Percentiles rank a stretch among this genome's conserved stretches.
These are phyloP conservation scores for Gentiana dahurica DNA, from an alignment of 257 asterid genomes.

Conservation along the genomic window DNA sequence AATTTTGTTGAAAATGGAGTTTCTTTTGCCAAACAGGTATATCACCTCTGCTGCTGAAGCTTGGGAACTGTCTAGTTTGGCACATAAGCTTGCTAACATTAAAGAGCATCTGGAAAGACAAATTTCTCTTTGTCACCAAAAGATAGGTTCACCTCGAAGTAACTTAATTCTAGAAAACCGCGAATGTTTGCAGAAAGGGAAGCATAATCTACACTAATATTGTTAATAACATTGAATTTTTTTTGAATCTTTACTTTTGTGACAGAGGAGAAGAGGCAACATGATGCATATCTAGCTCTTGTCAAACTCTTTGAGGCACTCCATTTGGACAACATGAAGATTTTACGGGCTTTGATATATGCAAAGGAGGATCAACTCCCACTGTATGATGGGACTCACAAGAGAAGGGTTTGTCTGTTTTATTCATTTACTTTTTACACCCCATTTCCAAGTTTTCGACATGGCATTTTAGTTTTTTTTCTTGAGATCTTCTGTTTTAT, in stretches of 20 bases:
- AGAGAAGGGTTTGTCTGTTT: conserved; percentile 15
- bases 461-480: background rate
- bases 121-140: conserved; percentile 5
- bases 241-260: no score
- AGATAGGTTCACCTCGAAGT: conserved; percentile 10
- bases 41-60: conserved; percentile 14
- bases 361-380: conserved; percentile 25
- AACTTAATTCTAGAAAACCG: background rate
- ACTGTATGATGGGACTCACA: conserved; percentile 21
- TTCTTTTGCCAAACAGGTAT: conserved; percentile 2
- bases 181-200: no score
- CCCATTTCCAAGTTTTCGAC: background rate
- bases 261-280: conserved; percentile 21
- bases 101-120: conserved; percentile 16
- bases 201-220: no score
- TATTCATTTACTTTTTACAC: background rate
- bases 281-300: conserved; percentile 14
- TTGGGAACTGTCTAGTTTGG: conserved; percentile 24
- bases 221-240: no score
- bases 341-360: conserved; percentile 18
- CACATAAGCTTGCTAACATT: conserved; percentile 19
- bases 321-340: conserved; percentile 21
- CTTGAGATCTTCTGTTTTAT: background rate
- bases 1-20: background rate
- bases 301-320: conserved; percentile 14